phyloP scores from a whole-genome alignment of 2,329 filamentous ascomycete genomes.

The Macrophomina pseudophaseolina region DNA sequence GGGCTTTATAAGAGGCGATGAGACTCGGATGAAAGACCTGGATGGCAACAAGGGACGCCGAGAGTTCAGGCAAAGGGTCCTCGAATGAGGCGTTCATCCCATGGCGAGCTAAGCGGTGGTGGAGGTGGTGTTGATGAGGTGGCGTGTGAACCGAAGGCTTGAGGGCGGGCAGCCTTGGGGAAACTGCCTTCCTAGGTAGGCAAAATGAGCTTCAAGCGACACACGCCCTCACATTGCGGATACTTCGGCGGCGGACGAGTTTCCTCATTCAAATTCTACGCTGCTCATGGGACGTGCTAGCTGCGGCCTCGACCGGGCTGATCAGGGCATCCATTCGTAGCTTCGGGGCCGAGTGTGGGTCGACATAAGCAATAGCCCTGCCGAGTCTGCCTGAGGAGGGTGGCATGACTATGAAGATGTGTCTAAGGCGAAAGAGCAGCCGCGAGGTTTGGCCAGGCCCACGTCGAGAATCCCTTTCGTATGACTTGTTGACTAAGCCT shows the following conservation, averaged over 20 bases:
- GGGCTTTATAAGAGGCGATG: not conserved
- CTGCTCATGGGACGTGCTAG: not conserved
- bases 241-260: not conserved
- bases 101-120: not conserved
- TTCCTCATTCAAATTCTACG: not conserved
- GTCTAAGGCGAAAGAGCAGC: not conserved
- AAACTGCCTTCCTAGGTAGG: not conserved
- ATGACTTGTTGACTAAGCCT: not conserved
- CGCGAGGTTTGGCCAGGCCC: not conserved
- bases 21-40: not conserved
- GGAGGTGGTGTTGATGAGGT: not conserved
- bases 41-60: not conserved
- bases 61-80: not conserved
- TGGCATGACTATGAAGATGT: not conserved
- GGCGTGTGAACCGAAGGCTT: no score
- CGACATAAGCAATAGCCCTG: not conserved
- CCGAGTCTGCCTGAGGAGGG: not conserved
- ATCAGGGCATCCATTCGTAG: not conserved
- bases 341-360: not conserved
- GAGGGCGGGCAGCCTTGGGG: no score
- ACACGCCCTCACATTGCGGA: not conserved
- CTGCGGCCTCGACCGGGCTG: not conserved
- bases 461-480: not conserved
- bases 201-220: not conserved
- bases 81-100: not conserved